Evolutionary conservation across 139 green algal genomes (phyloP), one percentile per base, ranked within the genome.

Genomic region (Coelastrella sp.): DNA sequence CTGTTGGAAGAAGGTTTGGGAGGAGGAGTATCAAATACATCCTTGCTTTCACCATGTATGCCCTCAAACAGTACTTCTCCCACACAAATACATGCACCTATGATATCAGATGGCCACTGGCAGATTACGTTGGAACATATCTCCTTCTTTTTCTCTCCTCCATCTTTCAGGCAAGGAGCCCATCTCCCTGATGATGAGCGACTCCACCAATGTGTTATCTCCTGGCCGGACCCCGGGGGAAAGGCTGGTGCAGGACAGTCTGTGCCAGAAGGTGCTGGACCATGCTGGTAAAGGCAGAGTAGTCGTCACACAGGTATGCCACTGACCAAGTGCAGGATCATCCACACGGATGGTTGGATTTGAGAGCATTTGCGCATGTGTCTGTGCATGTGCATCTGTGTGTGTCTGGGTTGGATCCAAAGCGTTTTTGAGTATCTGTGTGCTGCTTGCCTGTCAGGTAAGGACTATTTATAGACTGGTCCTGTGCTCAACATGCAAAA

Each of bases 171-270:
- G 93, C 19, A 93, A 93, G 73, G 97, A 99, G 94, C 93, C 94
- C 12, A 95, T 98, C 25, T 90, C 94, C 12, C 93, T 99, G 56
- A 97, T 99, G 93, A 99, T 99, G 98, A 96, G 91, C 11, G 98
- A 99, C 94, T 98, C 95, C 61, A 99, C 98, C 84, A 99, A 99
- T 92, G 97, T 99, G 85, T 93, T 99, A 82, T 95, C 97, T 0
- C 96, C 97, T 0, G 98, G 98, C 0, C 92, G 98, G 56, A 99
- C 98, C 11, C 92, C 88, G 9, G 97, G 94, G 27, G 98, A 99
- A 92, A 72, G 58, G 0, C 82, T 94, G 7, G 98, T 99, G 49
- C 90, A 95, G 78, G 86, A 97, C 49, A 84, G 88, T 22, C 89
- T 99, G 74, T 20, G 11, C 12, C 49, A 93, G 22, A 88, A 94